Percentiles rank a stretch among this genome's conserved stretches.
Conservation (phyloP, 768 basidiomycete genomes). For the Pholiota molesta region DNA sequence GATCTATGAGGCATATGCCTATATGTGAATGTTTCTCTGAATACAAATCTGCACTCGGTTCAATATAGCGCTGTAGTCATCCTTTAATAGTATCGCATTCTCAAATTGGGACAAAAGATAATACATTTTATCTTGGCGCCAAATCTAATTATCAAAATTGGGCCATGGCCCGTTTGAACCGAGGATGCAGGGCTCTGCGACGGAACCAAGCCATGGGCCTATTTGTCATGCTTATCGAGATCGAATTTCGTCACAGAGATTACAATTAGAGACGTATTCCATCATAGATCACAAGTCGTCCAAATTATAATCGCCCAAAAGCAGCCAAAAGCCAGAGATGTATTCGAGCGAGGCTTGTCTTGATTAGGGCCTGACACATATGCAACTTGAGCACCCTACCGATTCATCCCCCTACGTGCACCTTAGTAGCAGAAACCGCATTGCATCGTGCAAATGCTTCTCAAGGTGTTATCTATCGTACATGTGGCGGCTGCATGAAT, state of each 20-base stretch:
- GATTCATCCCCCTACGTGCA: neutral
- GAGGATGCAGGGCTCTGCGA: neutral
- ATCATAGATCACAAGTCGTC: neutral
- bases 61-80: too few species aligned
- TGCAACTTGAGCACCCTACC: neutral
- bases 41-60: too few species aligned
- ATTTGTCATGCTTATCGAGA: neutral
- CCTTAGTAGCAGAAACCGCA: neutral
- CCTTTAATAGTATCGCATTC: neutral
- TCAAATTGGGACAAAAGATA: neutral
- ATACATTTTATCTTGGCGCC: neutral
- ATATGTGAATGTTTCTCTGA: constrained; percentile 30
- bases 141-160: neutral
- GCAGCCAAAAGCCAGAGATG: neutral
- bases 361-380: neutral
- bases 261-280: neutral
- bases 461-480: neutral
- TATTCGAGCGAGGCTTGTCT: neutral
- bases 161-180: neutral
- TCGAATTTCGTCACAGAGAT: neutral
- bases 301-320: neutral
- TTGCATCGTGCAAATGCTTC: neutral
- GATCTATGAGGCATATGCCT: constrained; percentile 32
- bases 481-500: neutral
- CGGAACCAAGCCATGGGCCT: neutral